Conservation (phyloP, 2,329 filamentous ascomycete species). For the Tolypocladium capitatum region DNA sequence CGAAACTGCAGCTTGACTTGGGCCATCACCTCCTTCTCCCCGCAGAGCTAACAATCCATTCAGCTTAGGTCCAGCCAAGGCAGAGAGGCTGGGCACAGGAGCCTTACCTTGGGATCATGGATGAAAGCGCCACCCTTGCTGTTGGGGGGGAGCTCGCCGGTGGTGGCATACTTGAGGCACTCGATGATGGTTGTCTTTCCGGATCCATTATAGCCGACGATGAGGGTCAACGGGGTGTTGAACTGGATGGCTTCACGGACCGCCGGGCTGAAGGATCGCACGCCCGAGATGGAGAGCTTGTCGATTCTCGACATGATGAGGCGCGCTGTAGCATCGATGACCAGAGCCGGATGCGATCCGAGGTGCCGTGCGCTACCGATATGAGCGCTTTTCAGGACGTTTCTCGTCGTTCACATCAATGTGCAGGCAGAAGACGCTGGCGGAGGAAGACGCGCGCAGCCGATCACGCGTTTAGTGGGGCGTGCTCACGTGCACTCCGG, state of each 20-base stretch:
- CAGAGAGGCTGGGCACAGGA: neutral
- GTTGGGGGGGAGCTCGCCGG: conserved; percentile 84
- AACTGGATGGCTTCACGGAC: conserved; percentile 72
- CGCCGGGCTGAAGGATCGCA: conserved; percentile 73
- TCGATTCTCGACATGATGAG: conserved; percentile 66
- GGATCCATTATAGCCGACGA: conserved; percentile 94
- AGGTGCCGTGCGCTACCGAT: neutral
- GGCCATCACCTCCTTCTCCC: conserved; percentile 78
- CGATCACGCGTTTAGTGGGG: neutral
- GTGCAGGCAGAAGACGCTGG: neutral
- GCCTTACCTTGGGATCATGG: conserved; percentile 73
- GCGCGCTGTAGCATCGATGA: conserved; percentile 1
- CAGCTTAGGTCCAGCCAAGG: neutral
- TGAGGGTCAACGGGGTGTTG: conserved; percentile 80
- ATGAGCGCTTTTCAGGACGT: neutral
- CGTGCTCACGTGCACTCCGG: conserved; percentile 1
- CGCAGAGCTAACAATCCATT: conserved; percentile 42
- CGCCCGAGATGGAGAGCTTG: conserved; percentile 71
- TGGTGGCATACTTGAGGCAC: conserved; percentile 95
- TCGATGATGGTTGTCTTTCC: conserved; percentile 99
- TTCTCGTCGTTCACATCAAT: neutral
- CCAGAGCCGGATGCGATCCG: neutral
- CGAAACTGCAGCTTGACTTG: conserved; percentile 85
- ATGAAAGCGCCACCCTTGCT: conserved; percentile 86
- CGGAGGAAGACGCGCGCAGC: neutral